A percentile compares a stretch with the other conserved stretches of the same genome.
Conservation (phyloP, 768 basidiomycete species). For the Astraeus odoratus region DNA sequence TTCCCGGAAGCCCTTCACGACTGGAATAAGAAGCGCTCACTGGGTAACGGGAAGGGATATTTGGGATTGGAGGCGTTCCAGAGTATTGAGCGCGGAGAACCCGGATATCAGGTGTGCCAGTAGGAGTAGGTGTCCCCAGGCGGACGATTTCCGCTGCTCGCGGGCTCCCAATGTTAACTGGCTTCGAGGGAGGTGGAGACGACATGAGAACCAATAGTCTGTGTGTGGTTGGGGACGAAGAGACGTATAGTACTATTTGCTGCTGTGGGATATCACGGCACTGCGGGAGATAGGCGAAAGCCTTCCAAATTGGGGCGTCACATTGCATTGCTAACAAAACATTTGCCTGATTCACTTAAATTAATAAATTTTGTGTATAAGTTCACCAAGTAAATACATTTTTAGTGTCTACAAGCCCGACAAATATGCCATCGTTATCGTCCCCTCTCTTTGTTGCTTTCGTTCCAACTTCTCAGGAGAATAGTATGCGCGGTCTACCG, state of each 20-base stretch:
- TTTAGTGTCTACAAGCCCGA: too few relatives aligned
- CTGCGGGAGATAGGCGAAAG: too few relatives aligned
- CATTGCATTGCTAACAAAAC: too few relatives aligned
- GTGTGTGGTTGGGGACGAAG: not conserved
- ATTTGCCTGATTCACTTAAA: too few relatives aligned
- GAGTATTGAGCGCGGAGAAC: slow-evolving; percentile 62
- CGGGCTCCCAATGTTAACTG: slow-evolving; percentile 41
- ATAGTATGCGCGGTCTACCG: too few relatives aligned
- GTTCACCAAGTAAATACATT: too few relatives aligned
- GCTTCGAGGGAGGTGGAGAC: slow-evolving; percentile 45
- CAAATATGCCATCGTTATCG: too few relatives aligned
- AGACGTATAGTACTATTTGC: not conserved
- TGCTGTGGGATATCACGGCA: not conserved
- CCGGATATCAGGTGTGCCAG: slow-evolving; percentile 60
- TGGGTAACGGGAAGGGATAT: slow-evolving; percentile 52
- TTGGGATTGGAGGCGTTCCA: slow-evolving; percentile 44
- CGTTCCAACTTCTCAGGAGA: too few relatives aligned
- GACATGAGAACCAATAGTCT: not conserved
- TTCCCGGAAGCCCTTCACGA: slow-evolving; percentile 9
- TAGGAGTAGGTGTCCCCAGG: slow-evolving; percentile 26
- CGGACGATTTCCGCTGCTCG: slow-evolving; percentile 10
- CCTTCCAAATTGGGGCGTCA: too few relatives aligned
- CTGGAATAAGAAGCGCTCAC: slow-evolving; percentile 14
- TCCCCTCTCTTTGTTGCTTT: too few relatives aligned
- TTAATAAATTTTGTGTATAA: too few relatives aligned